phyloP scores from a whole-genome alignment of 805 yeast genomes.

The Saccharomycopsis schoenii region DNA sequence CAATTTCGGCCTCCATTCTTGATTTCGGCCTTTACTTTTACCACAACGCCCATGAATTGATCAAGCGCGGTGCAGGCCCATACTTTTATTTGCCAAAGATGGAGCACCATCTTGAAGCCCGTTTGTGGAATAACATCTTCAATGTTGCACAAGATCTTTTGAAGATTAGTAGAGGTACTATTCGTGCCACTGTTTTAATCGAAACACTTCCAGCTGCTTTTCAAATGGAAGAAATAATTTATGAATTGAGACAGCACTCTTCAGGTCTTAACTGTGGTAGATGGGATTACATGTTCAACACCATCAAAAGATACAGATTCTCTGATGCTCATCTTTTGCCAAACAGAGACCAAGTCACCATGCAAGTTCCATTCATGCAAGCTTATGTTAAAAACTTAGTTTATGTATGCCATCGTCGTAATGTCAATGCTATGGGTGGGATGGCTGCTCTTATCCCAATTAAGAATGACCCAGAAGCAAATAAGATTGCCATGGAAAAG shows the following conservation, averaged over 20 bases:
- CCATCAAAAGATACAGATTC: slow-evolving; percentile 66
- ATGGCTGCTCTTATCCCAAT: slow-evolving; percentile 87
- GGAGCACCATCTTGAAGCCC: slow-evolving; percentile 80
- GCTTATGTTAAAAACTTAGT: slow-evolving; percentile 67
- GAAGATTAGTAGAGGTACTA: slow-evolving; percentile 62
- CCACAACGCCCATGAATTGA: slow-evolving; percentile 58
- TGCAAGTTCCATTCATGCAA: slow-evolving; percentile 75
- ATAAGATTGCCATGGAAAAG: slow-evolving; percentile 58
- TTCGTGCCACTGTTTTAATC: slow-evolving; percentile 71
- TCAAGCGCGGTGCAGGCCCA: slow-evolving; percentile 65
- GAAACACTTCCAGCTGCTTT: slow-evolving; percentile 81
- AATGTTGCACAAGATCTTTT: slow-evolving; percentile 65
- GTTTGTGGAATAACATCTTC: slow-evolving; percentile 75
- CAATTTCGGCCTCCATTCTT: slow-evolving; percentile 66
- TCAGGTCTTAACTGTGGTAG: slow-evolving; percentile 82
- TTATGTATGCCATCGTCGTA: slow-evolving; percentile 64
- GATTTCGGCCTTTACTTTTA: slow-evolving; percentile 73
- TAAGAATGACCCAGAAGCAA: slow-evolving; percentile 55
- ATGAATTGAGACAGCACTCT: slow-evolving; percentile 66
- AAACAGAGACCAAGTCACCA: slow-evolving; percentile 70
- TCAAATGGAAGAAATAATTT: slow-evolving; percentile 79
- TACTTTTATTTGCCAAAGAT: slow-evolving; percentile 77
- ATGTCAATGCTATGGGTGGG: slow-evolving; percentile 84
- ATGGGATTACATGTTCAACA: slow-evolving; percentile 82
- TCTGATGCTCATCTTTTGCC: slow-evolving; percentile 60